Evolutionary conservation across 441 rosid genomes (phyloP), one percentile per base, ranked within the genome.

Genomic region (Raphanus hybrid): DNA sequence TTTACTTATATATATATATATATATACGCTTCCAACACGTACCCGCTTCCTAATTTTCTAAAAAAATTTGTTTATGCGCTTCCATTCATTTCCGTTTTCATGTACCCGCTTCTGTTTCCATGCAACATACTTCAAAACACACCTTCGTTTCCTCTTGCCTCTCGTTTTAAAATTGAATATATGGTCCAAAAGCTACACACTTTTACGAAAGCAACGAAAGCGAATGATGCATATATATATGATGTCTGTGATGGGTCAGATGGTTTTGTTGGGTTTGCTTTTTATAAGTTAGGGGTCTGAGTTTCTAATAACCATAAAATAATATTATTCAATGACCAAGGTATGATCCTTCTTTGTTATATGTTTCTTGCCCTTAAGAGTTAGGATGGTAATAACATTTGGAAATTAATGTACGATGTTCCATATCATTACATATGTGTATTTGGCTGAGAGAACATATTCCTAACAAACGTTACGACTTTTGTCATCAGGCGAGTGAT

Each of bases 161-260:
- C 26, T 23, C 26, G 26, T 73, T 80, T 77, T 54, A 75, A 71
- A 85, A 78, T 61, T 68, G 41, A 70, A 50, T 79, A 41, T 77
- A 83, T 74, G 83, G 84, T 79, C 86, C 84, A 86, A 86, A 90
- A 86, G 92, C 87, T 84, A 57, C 79, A 77, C 39, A 75, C 83
- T 86, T 85, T 88, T 87, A 83, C 81, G 84, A 86, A 83, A 83
- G 76, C 82, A 85, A 85, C 80, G 82, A 69, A 75, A 88, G 71
- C 58, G 77, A 79, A 70, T 37, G 73, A 76, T 69, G 45, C 76
- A 59, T 60, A 79, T 57, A 73, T 69, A 45, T 48, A 57, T 79
- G 48, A 8, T 62, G 70, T 68, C 60, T 61, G 65, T 78, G 37
- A 60, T 73, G 77, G 80, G 74, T 68, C 82, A 78, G 74, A 78